Percentiles rank a stretch among this genome's conserved stretches.
phyloP scores from a whole-genome alignment of 1,139 yeast genomes.

The Debaryomyces sp. region DNA sequence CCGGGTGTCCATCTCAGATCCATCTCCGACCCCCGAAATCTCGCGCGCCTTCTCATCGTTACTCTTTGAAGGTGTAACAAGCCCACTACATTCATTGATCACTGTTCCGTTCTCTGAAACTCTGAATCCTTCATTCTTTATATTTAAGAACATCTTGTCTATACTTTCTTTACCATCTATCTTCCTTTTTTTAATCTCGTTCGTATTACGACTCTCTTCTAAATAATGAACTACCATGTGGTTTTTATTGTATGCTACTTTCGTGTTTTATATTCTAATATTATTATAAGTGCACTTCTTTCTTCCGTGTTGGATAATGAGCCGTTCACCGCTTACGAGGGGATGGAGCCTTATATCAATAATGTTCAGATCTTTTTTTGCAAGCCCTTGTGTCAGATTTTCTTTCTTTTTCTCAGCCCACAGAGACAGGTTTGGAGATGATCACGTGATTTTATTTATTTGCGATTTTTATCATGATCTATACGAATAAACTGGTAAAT shows the following conservation, averaged over 20 bases:
- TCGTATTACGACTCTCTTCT: background rate
- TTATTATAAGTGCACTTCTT: background rate
- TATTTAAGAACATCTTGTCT: background rate
- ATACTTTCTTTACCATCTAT: background rate
- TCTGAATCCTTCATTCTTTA: background rate
- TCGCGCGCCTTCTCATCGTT: background rate
- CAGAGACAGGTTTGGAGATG: background rate
- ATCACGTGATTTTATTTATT: background rate
- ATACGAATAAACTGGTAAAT: background rate
- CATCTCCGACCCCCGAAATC: background rate
- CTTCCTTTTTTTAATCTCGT: background rate
- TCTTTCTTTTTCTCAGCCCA: background rate
- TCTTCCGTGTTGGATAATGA: background rate
- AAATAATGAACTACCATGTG: background rate
- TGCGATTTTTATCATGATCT: background rate
- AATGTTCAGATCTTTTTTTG: background rate
- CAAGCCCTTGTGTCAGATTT: background rate
- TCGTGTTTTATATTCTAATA: background rate
- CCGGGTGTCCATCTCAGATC: conserved; percentile 7
- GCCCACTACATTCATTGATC: background rate
- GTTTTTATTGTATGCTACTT: background rate
- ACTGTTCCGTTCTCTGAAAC: background rate
- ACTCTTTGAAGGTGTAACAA: background rate
- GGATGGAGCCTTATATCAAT: background rate
- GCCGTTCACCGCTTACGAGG: background rate